Evolutionary conservation across 306 rosid species (phyloP).

Genomic region (Cucurbita pepo): DNA sequence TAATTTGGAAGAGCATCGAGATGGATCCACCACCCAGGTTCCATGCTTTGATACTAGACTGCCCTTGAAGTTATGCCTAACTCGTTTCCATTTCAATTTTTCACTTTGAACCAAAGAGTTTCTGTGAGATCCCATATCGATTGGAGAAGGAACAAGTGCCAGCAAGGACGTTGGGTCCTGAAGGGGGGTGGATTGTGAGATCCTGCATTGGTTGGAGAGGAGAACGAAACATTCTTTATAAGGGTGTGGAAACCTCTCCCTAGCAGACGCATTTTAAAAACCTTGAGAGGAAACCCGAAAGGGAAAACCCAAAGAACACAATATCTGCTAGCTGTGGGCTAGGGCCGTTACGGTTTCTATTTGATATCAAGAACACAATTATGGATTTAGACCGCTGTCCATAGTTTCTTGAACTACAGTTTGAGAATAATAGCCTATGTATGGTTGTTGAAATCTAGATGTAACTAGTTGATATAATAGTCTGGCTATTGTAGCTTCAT

Average conservation of each 20-base stretch:
- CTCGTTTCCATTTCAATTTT: background rate
- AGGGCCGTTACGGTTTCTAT: too few relatives aligned
- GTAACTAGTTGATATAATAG: background rate
- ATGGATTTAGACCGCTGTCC: background rate
- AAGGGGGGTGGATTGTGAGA: too few relatives aligned
- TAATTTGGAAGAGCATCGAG: slow-evolving; percentile 76
- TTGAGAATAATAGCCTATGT: background rate
- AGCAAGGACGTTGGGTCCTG: too few relatives aligned
- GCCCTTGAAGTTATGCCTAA: background rate
- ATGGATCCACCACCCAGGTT: slow-evolving; percentile 86
- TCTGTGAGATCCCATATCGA: too few relatives aligned
- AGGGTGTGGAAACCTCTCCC: too few relatives aligned
- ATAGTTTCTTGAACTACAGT: background rate
- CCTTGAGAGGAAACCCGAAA: too few relatives aligned
- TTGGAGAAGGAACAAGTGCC: too few relatives aligned
- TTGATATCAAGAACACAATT: background rate
- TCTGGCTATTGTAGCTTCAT: background rate
- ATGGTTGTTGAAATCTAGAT: background rate
- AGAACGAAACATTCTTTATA: too few relatives aligned
- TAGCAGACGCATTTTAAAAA: too few relatives aligned
- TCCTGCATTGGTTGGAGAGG: too few relatives aligned
- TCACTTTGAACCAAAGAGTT: background rate
- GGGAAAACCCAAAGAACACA: too few relatives aligned
- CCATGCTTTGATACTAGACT: background rate
- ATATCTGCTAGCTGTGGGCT: too few relatives aligned